These are phyloP conservation scores for Fusarium graminum DNA, from an alignment of 2,329 filamentous ascomycete species.

Conservation along the genomic window DNA sequence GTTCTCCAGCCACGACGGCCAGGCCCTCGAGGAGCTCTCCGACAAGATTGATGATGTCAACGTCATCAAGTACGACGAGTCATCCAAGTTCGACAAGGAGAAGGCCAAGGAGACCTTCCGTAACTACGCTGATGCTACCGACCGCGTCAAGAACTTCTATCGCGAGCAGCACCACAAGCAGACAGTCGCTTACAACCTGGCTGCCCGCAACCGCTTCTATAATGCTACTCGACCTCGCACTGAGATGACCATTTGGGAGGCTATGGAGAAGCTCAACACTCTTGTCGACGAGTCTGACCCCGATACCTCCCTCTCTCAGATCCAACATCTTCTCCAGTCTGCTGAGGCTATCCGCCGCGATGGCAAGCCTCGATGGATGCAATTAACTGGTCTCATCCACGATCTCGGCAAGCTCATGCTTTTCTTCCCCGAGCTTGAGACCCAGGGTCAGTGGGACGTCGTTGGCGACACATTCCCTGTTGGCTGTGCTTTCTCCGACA, in stretches of 20 bases:
- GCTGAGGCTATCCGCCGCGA: constrained; percentile 91
- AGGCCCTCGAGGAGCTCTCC: constrained; percentile 63
- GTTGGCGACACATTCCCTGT: constrained; percentile 89
- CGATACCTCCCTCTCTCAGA: constrained; percentile 87
- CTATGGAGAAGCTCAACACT: constrained; percentile 92
- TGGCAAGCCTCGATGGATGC: constrained; percentile 86
- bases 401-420: constrained; percentile 84
- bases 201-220: constrained; percentile 72
- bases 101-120: constrained; percentile 87
- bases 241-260: constrained; percentile 89
- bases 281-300: constrained; percentile 93
- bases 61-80: constrained; percentile 62
- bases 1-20: constrained; percentile 43
- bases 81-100: constrained; percentile 76
- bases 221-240: constrained; percentile 71
- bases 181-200: constrained; percentile 86
- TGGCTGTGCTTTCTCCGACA: constrained; percentile 78
- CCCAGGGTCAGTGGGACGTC: constrained; percentile 92
- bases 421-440: constrained; percentile 74
- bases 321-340: constrained; percentile 88
- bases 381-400: constrained; percentile 81
- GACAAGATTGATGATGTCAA: constrained; percentile 66
- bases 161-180: constrained; percentile 77
- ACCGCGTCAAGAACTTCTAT: constrained; percentile 90
- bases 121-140: constrained; percentile 85